Evolutionary conservation across 805 yeast species (phyloP).

Genomic region (Teunomyces aglyptinius): DNA sequence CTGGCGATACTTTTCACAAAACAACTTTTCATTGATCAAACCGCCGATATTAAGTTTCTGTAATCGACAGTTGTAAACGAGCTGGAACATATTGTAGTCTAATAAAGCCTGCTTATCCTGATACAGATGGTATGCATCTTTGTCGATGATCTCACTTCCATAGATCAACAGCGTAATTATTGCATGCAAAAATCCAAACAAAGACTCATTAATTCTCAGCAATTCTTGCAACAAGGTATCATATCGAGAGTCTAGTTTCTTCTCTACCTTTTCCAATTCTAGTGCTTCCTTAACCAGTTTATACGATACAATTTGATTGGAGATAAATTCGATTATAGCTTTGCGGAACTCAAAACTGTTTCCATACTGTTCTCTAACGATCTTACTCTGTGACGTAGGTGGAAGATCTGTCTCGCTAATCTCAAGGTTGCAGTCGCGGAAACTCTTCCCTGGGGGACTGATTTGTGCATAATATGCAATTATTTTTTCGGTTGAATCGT

Average conservation of each 20-base stretch:
- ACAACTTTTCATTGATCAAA: conserved; percentile 7
- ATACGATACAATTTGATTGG: neutral
- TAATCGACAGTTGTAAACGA: conserved; percentile 7
- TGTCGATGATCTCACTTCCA: neutral
- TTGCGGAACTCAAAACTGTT: neutral
- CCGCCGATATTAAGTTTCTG: conserved; percentile 11
- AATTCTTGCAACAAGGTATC: neutral
- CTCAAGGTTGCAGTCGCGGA: neutral
- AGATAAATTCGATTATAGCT: neutral
- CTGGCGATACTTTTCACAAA: neutral
- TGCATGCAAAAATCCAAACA: neutral
- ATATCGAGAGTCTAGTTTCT: neutral
- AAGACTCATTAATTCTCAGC: neutral
- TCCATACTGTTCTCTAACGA: neutral
- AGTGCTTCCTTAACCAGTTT: neutral
- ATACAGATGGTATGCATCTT: neutral
- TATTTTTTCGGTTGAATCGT: conserved; percentile 1
- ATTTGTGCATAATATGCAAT: neutral
- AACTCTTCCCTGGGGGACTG: neutral
- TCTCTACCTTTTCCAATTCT: neutral
- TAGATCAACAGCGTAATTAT: neutral
- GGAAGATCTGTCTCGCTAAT: neutral
- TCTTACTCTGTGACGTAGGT: neutral
- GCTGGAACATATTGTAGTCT: conserved; percentile 7
- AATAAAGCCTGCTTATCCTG: neutral